Evolutionary conservation across 2,329 filamentous ascomycete species (phyloP).

Genomic region (Phoma sp.): DNA sequence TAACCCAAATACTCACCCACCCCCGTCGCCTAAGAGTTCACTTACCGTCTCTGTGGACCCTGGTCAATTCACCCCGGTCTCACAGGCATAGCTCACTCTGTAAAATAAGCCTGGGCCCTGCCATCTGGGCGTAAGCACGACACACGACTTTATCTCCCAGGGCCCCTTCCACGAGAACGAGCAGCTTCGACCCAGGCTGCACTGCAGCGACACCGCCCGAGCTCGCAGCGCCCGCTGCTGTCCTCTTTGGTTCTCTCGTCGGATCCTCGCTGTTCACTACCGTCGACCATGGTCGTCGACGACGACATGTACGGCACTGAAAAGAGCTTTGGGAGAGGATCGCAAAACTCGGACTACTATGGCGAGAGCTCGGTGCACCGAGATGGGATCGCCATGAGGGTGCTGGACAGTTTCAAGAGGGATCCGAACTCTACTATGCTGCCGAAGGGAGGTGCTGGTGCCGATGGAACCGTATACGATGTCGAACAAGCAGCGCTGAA

Average conservation of each 20-base stretch:
- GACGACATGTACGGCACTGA: constrained; percentile 49
- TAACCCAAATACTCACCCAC: constrained; percentile 11
- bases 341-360: constrained; percentile 48
- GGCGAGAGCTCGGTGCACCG: constrained; percentile 46
- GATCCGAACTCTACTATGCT: constrained; percentile 54
- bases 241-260: constrained; percentile 9
- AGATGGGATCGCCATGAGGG: constrained; percentile 51
- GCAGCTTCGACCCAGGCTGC: constrained; percentile 11
- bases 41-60: constrained; percentile 18
- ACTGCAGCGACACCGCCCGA: constrained; percentile 26
- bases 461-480: constrained; percentile 65
- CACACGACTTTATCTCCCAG: constrained; percentile 6
- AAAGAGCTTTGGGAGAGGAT: constrained; percentile 49
- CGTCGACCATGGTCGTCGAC: constrained; percentile 37
- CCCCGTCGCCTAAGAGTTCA: constrained; percentile 5
- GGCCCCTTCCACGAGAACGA: constrained; percentile 10
- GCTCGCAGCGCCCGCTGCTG: constrained; percentile 31
- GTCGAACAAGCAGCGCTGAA: constrained; percentile 67
- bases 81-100: not conserved
- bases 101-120: constrained; percentile 20
- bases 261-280: constrained; percentile 10
- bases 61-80: constrained; percentile 6
- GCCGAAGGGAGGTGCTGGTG: constrained; percentile 56
- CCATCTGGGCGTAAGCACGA: constrained; percentile 5
- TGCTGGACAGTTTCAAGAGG: constrained; percentile 51